A percentile compares a stretch with the other conserved stretches of the same genome.
Evolutionary conservation across 2,329 filamentous ascomycete genomes (phyloP).

Genomic region (Sarocladium oryzae): DNA sequence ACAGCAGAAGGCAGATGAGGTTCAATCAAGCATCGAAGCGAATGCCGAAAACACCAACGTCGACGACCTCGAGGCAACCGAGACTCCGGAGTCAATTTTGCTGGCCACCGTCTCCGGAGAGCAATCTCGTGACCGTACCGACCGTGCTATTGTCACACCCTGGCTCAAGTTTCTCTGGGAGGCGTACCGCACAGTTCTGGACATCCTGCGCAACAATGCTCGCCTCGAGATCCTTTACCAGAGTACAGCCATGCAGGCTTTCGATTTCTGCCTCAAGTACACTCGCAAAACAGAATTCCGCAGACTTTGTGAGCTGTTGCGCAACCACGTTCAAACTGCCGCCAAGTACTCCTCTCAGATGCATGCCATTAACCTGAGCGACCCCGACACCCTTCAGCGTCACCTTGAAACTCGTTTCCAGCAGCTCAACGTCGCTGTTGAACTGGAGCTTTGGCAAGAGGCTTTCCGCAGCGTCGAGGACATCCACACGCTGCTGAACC

Average conservation of each 20-base stretch:
- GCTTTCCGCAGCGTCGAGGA: slow-evolving; percentile 99
- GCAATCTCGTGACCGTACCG: slow-evolving; percentile 93
- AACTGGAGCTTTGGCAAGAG: slow-evolving; percentile 98
- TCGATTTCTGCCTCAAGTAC: slow-evolving; percentile 98
- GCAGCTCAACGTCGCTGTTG: slow-evolving; percentile 95
- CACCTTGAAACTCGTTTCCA: slow-evolving; percentile 98
- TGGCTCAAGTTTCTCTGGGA: slow-evolving; percentile 99
- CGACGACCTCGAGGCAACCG: slow-evolving; percentile 92
- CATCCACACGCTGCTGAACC: slow-evolving; percentile 92
- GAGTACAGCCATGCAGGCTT: slow-evolving; percentile 94
- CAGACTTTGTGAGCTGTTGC: slow-evolving; percentile 92
- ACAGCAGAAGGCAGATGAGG: slow-evolving; percentile 91
- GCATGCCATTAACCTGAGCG: slow-evolving; percentile 98
- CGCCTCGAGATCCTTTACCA: slow-evolving; percentile 97
- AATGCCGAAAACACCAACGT: slow-evolving; percentile 60
- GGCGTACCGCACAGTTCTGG: slow-evolving; percentile 95
- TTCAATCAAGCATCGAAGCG: slow-evolving; percentile 81
- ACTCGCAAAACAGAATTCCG: slow-evolving; percentile 99
- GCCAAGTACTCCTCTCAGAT: slow-evolving; percentile 99
- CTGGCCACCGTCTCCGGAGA: slow-evolving; percentile 96
- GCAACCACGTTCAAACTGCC: slow-evolving; percentile 97
- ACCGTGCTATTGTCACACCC: slow-evolving; percentile 94
- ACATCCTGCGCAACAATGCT: slow-evolving; percentile 98
- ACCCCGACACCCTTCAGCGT: slow-evolving; percentile 93
- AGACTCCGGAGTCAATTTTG: slow-evolving; percentile 96